Evolutionary conservation across 1,284 basidiomycete genomes (phyloP), one percentile per base, ranked within the genome.

Genomic region (Pseudozyma hubeiensis): DNA sequence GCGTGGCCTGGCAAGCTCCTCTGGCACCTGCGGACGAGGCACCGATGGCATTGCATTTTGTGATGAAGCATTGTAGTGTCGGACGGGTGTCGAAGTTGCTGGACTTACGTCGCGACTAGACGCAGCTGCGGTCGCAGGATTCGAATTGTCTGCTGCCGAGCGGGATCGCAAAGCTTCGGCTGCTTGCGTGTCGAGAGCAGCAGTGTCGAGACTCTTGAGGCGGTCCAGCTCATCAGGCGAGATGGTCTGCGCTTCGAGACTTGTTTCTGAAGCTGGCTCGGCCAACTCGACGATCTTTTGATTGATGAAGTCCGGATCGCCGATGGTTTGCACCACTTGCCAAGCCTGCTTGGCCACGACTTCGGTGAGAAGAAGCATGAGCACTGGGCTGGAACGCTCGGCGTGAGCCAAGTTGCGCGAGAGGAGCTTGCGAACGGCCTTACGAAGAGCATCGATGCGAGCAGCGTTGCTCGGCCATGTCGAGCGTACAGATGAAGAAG

Each of bases 291-390:
- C 72, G 29, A 81, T 79, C 54, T 77, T 68, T 14, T 64, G 67
- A 40, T 81, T 80, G 56, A 80, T 74, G 34, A 79, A 81, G 53
- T 81, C 80, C 6, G 78, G 78, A 33, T 80, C 72, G 17, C 78
- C 75, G 30, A 79, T 63, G 47, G 66, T 72, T 34, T 70, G 65
- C n/a, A 77, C 58, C n/a, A 76, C 60, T 37, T 80, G 69, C 80
- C 80, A 81, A 11, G 71, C 54, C 30, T 80, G 78, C 58, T 78
- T 80, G 34, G 68, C 66, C 5, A 79, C 40, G 44, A 81, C 64
- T 47, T 81, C 80, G 33, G 76, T 74, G 34, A 81, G 50, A 17
- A 81, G 64, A 5, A 59, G 58, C 50, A 70, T 61, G 29, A 81
- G 56, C 7, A 81, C 58, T 11, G 70, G 69, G 24, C 71, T 73